phyloP scores from a whole-genome alignment of 768 basidiomycete genomes.

The Pisolithus marmoratus region DNA sequence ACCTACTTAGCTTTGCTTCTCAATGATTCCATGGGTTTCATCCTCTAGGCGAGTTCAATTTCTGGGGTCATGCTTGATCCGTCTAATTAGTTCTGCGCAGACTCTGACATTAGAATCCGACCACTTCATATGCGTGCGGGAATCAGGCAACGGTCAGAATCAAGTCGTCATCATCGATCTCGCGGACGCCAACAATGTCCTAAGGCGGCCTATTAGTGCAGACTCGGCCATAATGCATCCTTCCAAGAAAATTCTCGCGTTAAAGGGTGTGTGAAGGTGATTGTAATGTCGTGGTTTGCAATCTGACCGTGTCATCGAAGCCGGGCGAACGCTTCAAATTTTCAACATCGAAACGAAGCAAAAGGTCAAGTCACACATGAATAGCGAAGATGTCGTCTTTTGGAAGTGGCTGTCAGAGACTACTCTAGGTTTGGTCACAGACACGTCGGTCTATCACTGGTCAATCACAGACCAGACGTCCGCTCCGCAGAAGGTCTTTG shows the following conservation, averaged over 20 bases:
- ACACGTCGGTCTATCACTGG: conserved; percentile 92
- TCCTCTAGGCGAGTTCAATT: conserved; percentile 15
- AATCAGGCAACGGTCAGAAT: conserved; percentile 91
- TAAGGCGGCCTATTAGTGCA: conserved; percentile 93
- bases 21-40: neutral
- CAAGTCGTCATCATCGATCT: conserved; percentile 99
- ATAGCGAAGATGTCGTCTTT: conserved; percentile 91
- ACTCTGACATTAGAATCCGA: conserved; percentile 95
- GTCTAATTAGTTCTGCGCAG: conserved; percentile 32
- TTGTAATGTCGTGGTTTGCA: neutral
- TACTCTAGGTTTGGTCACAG: conserved; percentile 93
- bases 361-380: conserved; percentile 94
- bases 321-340: conserved; percentile 89
- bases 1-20: conserved; percentile 14
- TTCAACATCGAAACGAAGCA: conserved; percentile 98
- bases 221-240: conserved; percentile 99
- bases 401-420: conserved; percentile 98
- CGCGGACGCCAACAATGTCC: conserved; percentile 93
- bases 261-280: conserved; percentile 57
- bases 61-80: neutral
- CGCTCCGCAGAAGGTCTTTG: conserved; percentile 88
- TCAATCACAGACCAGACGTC: conserved; percentile 68
- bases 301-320: conserved; percentile 36
- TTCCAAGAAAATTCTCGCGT: conserved; percentile 90
- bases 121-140: conserved; percentile 96